These are phyloP conservation scores for Heimioporus punctisporus DNA, from an alignment of 1,284 basidiomycete species.

Conservation along the genomic window DNA sequence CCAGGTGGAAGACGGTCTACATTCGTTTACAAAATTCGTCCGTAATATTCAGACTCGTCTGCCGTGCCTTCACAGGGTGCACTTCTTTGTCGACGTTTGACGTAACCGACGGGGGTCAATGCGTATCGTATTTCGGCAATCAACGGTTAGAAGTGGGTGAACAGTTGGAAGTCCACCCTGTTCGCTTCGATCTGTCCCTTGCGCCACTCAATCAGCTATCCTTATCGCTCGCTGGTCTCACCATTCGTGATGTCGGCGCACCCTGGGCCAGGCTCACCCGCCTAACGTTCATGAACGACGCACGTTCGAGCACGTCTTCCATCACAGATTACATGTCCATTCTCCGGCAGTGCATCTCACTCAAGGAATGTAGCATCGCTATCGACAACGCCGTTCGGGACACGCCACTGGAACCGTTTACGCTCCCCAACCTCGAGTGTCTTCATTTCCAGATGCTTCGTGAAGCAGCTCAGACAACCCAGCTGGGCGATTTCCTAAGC, in stretches of 20 bases:
- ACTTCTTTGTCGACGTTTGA: conserved; percentile 16
- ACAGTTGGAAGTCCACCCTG: not conserved
- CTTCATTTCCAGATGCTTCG: conserved; percentile 19
- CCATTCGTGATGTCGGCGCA: conserved; percentile 14
- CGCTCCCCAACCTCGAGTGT: conserved; percentile 21
- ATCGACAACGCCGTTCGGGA: conserved; percentile 17
- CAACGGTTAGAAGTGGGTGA: not conserved
- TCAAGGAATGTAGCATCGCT: conserved; percentile 22
- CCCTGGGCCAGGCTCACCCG: conserved; percentile 21
- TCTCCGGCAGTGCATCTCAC: conserved; percentile 20
- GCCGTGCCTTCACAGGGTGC: conserved; percentile 12
- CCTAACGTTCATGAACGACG: conserved; percentile 27
- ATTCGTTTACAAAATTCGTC: conserved; percentile 23
- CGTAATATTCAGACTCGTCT: conserved; percentile 11
- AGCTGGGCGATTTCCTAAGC: conserved; percentile 18
- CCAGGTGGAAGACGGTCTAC: conserved; percentile 23
- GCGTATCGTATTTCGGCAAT: conserved; percentile 4
- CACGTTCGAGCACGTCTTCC: conserved; percentile 20
- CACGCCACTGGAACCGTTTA: conserved; percentile 9
- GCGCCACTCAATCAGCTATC: conserved; percentile 19
- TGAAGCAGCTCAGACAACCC: conserved; percentile 19
- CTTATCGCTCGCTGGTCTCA: conserved; percentile 23
- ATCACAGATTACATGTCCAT: conserved; percentile 23
- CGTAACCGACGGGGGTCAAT: conserved; percentile 26
- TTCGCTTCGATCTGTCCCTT: conserved; percentile 15